Base-by-base conservation (phyloP, 495 filamentous ascomycete species). In the Penicillium ucsense region DNA sequence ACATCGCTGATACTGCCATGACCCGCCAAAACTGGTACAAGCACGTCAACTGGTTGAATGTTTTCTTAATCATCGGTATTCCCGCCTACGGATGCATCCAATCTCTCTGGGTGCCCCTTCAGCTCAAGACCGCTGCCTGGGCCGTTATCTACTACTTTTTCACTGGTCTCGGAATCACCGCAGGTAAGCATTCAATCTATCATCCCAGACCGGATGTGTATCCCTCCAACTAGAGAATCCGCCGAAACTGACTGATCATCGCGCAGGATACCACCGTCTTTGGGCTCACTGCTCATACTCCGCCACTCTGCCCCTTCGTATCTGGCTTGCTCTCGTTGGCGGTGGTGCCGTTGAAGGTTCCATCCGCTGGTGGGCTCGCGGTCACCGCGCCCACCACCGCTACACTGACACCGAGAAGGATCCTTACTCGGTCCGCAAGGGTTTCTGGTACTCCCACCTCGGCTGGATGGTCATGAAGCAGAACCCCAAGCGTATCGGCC, bases 341-440 rank as follows among this genome's bases (percentile, higher is more conserved):
- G 89, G 87, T 63, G 94, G 92, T 70, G 91, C 91, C 45, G 94
- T 97, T 45, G 86, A 99, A 61, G 94, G 94, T 48, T 94, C 88
- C 43, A 86, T 95, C 60, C 77, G 94, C 56, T 99, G 94, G 94
- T 99, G 94, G 94, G 83, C 88, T 50, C 83, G 88, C 53, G 89
- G 88, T 64, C 94, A 98, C 76, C 86, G 94, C 49, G 88, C 94
- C 57, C 94, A 99, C 71, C 94, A 99, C 76, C 85, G 94, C 55
- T 97, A 95, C 65, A 98, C 94, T 76, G 94, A 97, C 59, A 99
- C 94, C 59, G 86, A 95, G 45, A 97, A 99, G 74, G 94, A 99
- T 61, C 94, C 94, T 28, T 99, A 97, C 77, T 94, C 87, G 44
- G 94, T 99, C 53, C 88, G 92, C 71, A 99, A 99, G 82, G 92